Evolutionary conservation across 768 basidiomycete genomes (phyloP), one percentile per base, ranked within the genome.

Genomic region (Lepiota venenata): DNA sequence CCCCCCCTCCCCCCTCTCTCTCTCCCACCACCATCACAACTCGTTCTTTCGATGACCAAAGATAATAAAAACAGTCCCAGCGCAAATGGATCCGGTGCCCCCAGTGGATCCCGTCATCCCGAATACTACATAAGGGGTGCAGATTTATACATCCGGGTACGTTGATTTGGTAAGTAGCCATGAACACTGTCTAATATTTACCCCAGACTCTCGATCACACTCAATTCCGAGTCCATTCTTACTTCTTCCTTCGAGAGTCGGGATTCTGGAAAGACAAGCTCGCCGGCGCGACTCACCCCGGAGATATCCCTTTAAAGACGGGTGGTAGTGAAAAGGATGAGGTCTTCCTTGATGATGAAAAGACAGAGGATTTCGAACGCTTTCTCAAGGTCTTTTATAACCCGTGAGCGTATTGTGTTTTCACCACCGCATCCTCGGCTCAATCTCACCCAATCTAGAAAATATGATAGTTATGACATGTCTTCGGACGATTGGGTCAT

Each of bases 311-410:
- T 8, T 20, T 47, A 2, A 45, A 41, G 2, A 37, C 39, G 32
- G 60, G 60, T 14, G 21, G 7, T 15, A 45, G 49, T 40, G 54
- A 52, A 16, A 39, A 27, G 1, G 52, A 47, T 7, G 56, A 56
- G 1, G 50, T 60, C 8, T 37, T 48, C n/a, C 18, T 58, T 3
- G 44, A 27, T 7, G 52, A 60, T 7, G 56, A 52, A 14, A 52
- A 50, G 2, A 37, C 56, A 2, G 16, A 47, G 20, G 54, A 60
- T 16, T 60, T 60, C 36, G 60, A 58, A 15, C 9, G 25, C 4
- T 50, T 60, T 10, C 43, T 60, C 4, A 56, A 57, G 60, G 55
- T 60, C 2, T 58, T 58, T 36, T 60, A 60, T 32, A 56, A 60
- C 36, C 50, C 45, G 60, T 60, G 37, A 18, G 60, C 52, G 3